Evolutionary conservation across 352 stramenopile species (phyloP), one percentile per base, ranked within the genome.

Genomic region (Peronosclerospora sorghi): DNA sequence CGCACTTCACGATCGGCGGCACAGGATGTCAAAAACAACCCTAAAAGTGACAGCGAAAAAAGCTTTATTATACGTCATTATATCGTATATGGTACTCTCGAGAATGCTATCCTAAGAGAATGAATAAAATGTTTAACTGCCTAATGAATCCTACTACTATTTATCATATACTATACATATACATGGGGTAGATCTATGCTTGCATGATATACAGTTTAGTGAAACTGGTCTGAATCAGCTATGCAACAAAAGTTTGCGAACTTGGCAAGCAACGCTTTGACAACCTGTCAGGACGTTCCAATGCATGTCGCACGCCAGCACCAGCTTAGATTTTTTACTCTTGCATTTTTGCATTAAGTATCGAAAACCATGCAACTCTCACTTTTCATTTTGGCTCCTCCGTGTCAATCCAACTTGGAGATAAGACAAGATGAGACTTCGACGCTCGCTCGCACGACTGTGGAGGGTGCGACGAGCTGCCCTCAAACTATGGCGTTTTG

Each of bases 241-340:
- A n/a, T n/a, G n/a, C n/a, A 24, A 36, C 13, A 34, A 8, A 17
- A 27, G 17, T 39, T 45, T 41, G 35, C 29, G 18, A 35, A 20
- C 41, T 14, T 35, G 20, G 35, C 30, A 45, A 42, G 32, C 12
- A 36, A 24, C 18, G 15, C 17, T 15, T 30, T 42, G 23, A 26
- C 44, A 34, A 51, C 32, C 15, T 56, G 41, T n/a, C 23, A 37
- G 7, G 45, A 26, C 40, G 41, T 56, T 62, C 48, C 48, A 62
- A 38, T 18, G 48, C 54, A 18, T 64, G 55, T 60, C 55, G n/a
- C 55, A 64, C n/a, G n/a, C n/a, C 21, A 42, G 5, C 17, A 3
- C 36, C 2, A 18, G 29, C 5, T 30, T 10, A 9, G 34, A 39
- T 39, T 19, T n/a, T 26, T 23, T 20, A 23, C 5, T 37, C 30